Base-by-base conservation (phyloP, 2,329 filamentous ascomycete species). In the Chaetothyriales sp. region DNA sequence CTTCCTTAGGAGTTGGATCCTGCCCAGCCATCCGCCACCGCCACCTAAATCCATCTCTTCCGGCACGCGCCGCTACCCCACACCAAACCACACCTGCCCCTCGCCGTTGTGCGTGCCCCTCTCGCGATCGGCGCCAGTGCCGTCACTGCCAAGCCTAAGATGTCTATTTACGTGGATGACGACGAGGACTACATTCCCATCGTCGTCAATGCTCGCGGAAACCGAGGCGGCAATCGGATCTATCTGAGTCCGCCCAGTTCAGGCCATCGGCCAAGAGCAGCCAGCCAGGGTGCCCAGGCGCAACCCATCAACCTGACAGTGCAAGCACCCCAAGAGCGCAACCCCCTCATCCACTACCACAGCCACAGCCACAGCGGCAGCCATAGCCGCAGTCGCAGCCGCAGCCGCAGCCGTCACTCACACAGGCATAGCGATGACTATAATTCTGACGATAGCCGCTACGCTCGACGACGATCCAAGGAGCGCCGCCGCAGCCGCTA, bases 301-400 rank as follows among this genome's bases (percentile, higher is more conserved):
- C 47, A 50, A 20, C 49, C 49, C 1, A 28, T 46, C 12, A 51
- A 46, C 43, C 22, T 52, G 5, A 50, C 50, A 2, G 36, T 44
- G 39, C 45, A 43, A n/a, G 26, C 45, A 28, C 45, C 9, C 18
- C 3, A 15, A 20, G 18, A 47, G 25, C 32, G 32, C 32, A 39
- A 15, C 32, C 32, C 12, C 22, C 22, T 5, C 44, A n/a, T 6
- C 19, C 26, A 49, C n/a, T 1, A 73, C 79, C 43, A 80, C 83
- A 53, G 86, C 92, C 60, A 78, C 81, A 1, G 70, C 72, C 5
- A 75, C 81, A 60, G 80, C 84, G 1, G 76, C 18, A n/a, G 42
- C 18, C 42, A 43, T 8, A 19, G 44, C n/a, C 18, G 44, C 45
- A 39, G 32, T 15, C 32, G 32, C 9, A 39, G 32, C 32, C 32